phyloP scores from a whole-genome alignment of 129 eudicot genomes.

The Saposhnikovia divaricata region DNA sequence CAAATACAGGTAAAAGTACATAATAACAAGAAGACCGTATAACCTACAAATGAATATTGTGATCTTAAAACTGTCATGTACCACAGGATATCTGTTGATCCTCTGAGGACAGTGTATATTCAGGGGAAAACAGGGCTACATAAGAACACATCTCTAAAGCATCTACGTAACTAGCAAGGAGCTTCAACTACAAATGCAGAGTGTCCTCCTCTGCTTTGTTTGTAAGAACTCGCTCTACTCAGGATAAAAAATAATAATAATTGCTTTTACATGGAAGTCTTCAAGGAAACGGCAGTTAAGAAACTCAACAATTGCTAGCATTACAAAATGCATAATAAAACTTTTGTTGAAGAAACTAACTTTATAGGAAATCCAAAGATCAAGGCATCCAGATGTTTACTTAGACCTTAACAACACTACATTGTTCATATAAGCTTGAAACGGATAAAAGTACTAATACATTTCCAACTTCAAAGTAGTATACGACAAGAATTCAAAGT shows the following conservation, averaged over 20 bases:
- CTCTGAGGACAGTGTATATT: background rate
- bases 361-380: background rate
- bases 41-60: background rate
- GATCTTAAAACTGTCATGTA: background rate
- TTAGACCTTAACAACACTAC: background rate
- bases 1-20: constrained; percentile 1
- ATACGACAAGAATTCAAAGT: background rate
- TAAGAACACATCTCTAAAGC: background rate
- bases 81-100: background rate
- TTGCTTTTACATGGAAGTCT: background rate
- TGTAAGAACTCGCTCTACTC: background rate
- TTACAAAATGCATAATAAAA: background rate
- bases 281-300: background rate
- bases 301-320: background rate
- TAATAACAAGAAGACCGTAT: background rate
- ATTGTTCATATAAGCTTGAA: background rate
- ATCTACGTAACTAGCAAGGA: background rate
- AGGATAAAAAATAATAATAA: no score
- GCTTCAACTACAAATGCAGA: background rate
- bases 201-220: background rate
- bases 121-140: background rate
- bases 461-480: background rate
- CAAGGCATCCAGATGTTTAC: background rate
- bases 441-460: no score
- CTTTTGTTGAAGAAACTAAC: background rate